Conservation (phyloP, 1,284 basidiomycete genomes). For the Macrocybe sp. region DNA sequence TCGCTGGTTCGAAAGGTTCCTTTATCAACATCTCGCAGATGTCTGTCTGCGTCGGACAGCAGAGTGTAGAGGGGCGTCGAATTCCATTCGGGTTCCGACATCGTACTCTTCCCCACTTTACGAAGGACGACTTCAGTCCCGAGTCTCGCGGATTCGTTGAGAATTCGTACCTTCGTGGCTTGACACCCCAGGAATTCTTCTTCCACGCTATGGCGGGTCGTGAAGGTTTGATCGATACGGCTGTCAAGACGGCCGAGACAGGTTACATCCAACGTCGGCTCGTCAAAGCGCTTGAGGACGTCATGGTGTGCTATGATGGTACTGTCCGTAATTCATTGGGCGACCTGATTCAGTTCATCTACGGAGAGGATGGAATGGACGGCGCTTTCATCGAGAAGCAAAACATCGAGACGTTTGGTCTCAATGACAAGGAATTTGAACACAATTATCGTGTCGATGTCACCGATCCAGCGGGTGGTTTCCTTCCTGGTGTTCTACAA, state of each 20-base stretch:
- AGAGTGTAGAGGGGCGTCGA: slow-evolving; percentile 96
- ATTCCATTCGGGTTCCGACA: slow-evolving; percentile 99
- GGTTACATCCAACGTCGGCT: slow-evolving; percentile 98
- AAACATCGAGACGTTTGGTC: slow-evolving; percentile 82
- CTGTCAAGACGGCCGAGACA: slow-evolving; percentile 99
- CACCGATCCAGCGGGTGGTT: slow-evolving; percentile 74
- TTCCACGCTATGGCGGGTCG: slow-evolving; percentile 99
- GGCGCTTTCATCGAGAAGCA: slow-evolving; percentile 97
- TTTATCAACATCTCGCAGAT: slow-evolving; percentile 99
- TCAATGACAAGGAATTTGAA: slow-evolving; percentile 84
- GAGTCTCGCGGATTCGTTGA: slow-evolving; percentile 99
- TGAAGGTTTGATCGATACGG: slow-evolving; percentile 98
- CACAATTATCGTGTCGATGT: slow-evolving; percentile 92
- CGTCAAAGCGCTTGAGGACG: slow-evolving; percentile 97
- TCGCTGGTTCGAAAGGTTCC: slow-evolving; percentile 96
- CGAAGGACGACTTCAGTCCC: slow-evolving; percentile 98
- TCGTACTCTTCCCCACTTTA: slow-evolving; percentile 94
- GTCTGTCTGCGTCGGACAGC: slow-evolving; percentile 99
- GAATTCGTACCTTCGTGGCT: slow-evolving; percentile 97
- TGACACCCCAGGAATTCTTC: slow-evolving; percentile 99
- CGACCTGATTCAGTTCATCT: slow-evolving; percentile 94
- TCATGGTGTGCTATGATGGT: slow-evolving; percentile 97
- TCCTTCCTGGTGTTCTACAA: slow-evolving; percentile 79
- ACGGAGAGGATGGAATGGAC: slow-evolving; percentile 99
- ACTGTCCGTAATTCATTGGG: slow-evolving; percentile 97